phyloP scores from a whole-genome alignment of 805 yeast genomes.

The Cyberlindnera bimundalis region DNA sequence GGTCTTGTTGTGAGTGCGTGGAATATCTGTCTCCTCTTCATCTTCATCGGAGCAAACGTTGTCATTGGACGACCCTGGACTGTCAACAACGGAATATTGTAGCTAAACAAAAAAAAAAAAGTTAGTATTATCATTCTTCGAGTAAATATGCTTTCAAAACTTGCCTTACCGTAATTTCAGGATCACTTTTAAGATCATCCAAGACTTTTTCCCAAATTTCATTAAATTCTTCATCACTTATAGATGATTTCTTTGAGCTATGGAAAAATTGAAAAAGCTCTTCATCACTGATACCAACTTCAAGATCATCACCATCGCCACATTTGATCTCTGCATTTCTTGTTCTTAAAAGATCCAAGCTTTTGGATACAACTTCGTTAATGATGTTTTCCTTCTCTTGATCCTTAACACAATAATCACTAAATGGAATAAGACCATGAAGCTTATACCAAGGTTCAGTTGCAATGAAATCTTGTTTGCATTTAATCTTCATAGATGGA shows the following conservation, averaged over 20 bases:
- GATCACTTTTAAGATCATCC: conserved; percentile 57
- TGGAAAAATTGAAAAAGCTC: conserved; percentile 52
- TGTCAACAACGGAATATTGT: conserved; percentile 34
- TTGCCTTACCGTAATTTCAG: conserved; percentile 77
- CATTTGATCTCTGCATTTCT: conserved; percentile 64
- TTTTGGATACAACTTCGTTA: conserved; percentile 60
- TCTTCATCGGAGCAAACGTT: conserved; percentile 35
- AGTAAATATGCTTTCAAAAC: conserved; percentile 31
- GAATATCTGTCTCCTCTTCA: conserved; percentile 38
- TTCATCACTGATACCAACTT: conserved; percentile 47
- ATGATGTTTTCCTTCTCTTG: conserved; percentile 65
- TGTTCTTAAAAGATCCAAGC: conserved; percentile 61
- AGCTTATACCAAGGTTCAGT: conserved; percentile 51
- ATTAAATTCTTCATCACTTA: conserved; percentile 60
- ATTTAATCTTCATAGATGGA: conserved; percentile 53
- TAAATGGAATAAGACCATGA: conserved; percentile 55
- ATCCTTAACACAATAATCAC: conserved; percentile 72
- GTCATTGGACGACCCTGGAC: conserved; percentile 39
- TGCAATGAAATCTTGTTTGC: conserved; percentile 64
- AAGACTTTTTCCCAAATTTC: conserved; percentile 70
- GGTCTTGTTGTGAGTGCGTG: conserved; percentile 27
- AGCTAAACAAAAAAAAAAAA: conserved; percentile 12
- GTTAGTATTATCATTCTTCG: conserved; percentile 22
- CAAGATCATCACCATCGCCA: conserved; percentile 47
- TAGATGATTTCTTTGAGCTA: conserved; percentile 30